phyloP scores from a whole-genome alignment of 1,284 basidiomycete genomes.

The Microbotryum lychnidis-dioicae region DNA sequence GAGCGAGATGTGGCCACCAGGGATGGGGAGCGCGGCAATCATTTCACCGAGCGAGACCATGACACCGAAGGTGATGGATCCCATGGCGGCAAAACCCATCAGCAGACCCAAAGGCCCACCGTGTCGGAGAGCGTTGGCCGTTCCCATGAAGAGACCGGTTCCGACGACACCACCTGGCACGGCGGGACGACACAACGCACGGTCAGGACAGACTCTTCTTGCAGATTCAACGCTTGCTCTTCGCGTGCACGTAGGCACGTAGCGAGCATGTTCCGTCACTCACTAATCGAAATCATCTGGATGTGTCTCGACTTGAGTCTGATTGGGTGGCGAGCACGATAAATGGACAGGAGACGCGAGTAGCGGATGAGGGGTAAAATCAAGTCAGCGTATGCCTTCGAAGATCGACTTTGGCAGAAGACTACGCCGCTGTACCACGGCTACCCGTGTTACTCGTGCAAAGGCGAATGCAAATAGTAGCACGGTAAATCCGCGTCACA shows the following conservation, averaged over 20 bases:
- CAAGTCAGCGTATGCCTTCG: too few species aligned
- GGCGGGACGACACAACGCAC: neutral
- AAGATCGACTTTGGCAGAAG: too few species aligned
- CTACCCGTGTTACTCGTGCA: too few species aligned
- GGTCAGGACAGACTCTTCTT: too few species aligned
- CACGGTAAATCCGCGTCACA: too few species aligned
- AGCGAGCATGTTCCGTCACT: too few species aligned
- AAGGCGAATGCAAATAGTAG: too few species aligned
- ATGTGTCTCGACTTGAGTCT: conserved; percentile 11
- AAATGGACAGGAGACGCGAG: too few species aligned
- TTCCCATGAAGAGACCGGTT: conserved; percentile 39
- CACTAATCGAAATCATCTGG: conserved; percentile 20
- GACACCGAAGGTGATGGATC: conserved; percentile 40
- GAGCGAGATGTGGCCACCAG: conserved; percentile 67
- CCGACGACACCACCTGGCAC: conserved; percentile 22
- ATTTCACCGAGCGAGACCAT: conserved; percentile 49
- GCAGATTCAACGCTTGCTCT: too few species aligned
- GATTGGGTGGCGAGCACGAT: neutral
- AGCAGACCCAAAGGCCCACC: conserved; percentile 45
- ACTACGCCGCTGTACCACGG: too few species aligned
- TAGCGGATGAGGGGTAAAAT: too few species aligned
- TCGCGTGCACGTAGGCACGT: too few species aligned
- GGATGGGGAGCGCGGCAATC: conserved; percentile 49
- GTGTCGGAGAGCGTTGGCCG: conserved; percentile 45
- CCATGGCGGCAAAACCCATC: conserved; percentile 40